These are phyloP conservation scores for Thermothelomyces thermophilus DNA, from an alignment of 2,329 filamentous ascomycete species.

Conservation along the genomic window DNA sequence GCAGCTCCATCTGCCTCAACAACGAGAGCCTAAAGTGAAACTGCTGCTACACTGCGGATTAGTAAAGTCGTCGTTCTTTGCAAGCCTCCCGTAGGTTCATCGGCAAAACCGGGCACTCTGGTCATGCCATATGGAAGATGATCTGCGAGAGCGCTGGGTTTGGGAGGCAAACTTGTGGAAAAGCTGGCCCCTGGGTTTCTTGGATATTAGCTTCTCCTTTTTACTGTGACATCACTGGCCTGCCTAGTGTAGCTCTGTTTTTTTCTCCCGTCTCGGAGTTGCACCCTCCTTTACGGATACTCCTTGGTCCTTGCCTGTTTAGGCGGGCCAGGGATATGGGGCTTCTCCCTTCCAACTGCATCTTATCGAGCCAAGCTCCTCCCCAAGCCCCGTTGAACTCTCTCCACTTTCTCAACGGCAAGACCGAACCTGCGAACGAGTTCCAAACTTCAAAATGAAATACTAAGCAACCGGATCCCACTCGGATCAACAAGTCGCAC, in stretches of 20 bases:
- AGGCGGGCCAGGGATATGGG: background rate
- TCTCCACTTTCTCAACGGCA: constrained; percentile 2
- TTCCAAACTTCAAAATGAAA: background rate
- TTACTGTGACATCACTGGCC: constrained; percentile 7
- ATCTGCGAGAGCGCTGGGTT: background rate
- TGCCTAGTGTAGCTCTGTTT: background rate
- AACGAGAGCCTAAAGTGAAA: too few species aligned
- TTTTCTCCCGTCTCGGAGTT: background rate
- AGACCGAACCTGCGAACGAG: too few species aligned
- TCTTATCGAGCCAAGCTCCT: constrained; percentile 11
- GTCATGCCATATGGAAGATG: background rate
- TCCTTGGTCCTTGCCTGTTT: constrained; percentile 1
- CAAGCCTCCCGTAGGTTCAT: background rate
- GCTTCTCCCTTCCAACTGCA: background rate
- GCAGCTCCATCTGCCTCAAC: too few species aligned
- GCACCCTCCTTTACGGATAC: background rate
- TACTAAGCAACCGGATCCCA: background rate
- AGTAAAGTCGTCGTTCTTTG: too few species aligned
- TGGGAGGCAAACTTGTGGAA: background rate
- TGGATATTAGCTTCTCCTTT: background rate
- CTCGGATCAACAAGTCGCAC: background rate
- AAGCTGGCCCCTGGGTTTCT: constrained; percentile 4
- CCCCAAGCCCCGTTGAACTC: constrained; percentile 7
- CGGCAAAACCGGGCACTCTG: constrained; percentile 5
- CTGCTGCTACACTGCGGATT: too few species aligned